A percentile compares a stretch with the other conserved stretches of the same genome.
These are phyloP conservation scores for Sclerotinia subarctica DNA, from an alignment of 2,329 filamentous ascomycete species.

Conservation along the genomic window DNA sequence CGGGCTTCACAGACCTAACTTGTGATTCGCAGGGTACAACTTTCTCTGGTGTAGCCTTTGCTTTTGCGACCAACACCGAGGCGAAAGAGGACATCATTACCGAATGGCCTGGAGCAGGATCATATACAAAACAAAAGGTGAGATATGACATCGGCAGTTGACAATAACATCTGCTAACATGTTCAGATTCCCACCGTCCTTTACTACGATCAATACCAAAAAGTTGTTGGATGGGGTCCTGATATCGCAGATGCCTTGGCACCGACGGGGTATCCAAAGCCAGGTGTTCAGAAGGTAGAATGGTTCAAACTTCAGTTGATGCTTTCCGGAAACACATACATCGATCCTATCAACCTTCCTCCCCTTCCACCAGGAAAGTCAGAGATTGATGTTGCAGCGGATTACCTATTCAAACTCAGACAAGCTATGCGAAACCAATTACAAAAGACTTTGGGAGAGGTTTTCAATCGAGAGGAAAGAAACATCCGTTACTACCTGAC, in stretches of 20 bases:
- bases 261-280: slow-evolving; percentile 95
- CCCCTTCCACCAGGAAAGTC: slow-evolving; percentile 97
- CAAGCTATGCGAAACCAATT: slow-evolving; percentile 95
- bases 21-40: slow-evolving; percentile 71
- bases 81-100: slow-evolving; percentile 98
- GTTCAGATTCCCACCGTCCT: slow-evolving; percentile 92
- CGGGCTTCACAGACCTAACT: slow-evolving; percentile 22
- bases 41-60: slow-evolving; percentile 95
- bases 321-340: slow-evolving; percentile 98
- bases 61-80: slow-evolving; percentile 91
- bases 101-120: slow-evolving; percentile 96
- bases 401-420: slow-evolving; percentile 96
- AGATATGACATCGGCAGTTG: slow-evolving; percentile 22
- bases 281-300: slow-evolving; percentile 96
- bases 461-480: slow-evolving; percentile 96
- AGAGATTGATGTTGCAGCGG: slow-evolving; percentile 98
- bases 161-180: slow-evolving; percentile 27
- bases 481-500: slow-evolving; percentile 98
- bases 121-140: slow-evolving; percentile 98
- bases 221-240: slow-evolving; percentile 98
- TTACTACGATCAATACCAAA: slow-evolving; percentile 99
- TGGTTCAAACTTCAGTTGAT: slow-evolving; percentile 99
- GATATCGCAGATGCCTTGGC: slow-evolving; percentile 97
- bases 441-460: slow-evolving; percentile 93
- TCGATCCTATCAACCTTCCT: slow-evolving; percentile 97